phyloP scores from a whole-genome alignment of 179 eudicot species.

The Silene vulgaris region DNA sequence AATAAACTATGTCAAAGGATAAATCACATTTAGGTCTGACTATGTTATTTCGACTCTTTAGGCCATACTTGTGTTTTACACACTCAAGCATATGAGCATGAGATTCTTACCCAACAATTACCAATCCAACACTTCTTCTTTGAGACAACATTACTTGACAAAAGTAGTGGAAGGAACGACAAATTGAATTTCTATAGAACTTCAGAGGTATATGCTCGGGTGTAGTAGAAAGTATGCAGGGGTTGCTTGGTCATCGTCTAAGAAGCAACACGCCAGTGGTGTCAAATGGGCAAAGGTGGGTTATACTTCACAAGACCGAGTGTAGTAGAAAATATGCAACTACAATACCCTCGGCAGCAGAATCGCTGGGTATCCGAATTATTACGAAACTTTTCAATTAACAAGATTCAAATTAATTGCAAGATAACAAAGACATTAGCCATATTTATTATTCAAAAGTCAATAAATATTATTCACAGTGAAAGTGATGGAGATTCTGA shows the following conservation, averaged over 20 bases:
- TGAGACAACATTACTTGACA: neutral
- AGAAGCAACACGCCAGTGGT: neutral
- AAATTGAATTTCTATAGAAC: neutral
- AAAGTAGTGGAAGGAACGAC: neutral
- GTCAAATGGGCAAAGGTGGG: neutral
- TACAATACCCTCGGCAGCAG: too few species aligned
- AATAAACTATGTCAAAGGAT: neutral
- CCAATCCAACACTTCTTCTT: neutral
- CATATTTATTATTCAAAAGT: too few species aligned
- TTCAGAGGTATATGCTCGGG: neutral
- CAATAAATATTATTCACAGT: too few species aligned
- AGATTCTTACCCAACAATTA: neutral
- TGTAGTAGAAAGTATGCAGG: neutral
- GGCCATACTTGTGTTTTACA: neutral
- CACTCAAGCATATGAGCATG: neutral
- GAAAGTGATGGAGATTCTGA: too few species aligned
- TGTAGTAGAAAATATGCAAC: neutral
- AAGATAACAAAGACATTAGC: too few species aligned
- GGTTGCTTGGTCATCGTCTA: neutral
- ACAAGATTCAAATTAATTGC: too few species aligned
- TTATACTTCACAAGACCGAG: neutral
- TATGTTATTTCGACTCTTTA: neutral
- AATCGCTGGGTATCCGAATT: too few species aligned
- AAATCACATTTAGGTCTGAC: neutral
- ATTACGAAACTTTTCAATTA: too few species aligned